Conservation (phyloP, 2,329 filamentous ascomycete species). For the Moelleriella libera region DNA sequence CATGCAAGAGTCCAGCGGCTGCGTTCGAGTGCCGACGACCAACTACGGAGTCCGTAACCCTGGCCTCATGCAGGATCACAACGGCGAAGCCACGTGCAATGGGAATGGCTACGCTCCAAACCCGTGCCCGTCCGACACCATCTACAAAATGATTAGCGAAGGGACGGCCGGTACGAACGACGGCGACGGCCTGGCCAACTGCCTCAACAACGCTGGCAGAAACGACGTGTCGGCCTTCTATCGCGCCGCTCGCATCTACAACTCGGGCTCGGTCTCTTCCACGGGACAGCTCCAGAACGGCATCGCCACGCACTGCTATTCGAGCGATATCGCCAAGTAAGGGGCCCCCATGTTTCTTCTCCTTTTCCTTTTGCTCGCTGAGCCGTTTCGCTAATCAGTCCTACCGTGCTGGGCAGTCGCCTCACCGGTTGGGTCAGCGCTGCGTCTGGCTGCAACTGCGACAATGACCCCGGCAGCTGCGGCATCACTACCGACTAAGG, state of each 20-base stretch:
- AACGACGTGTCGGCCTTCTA: slow-evolving; percentile 20
- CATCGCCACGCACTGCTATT: slow-evolving; percentile 33
- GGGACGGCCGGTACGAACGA: slow-evolving; percentile 24
- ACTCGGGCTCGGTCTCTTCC: slow-evolving; percentile 24
- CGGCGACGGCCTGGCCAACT: slow-evolving; percentile 27
- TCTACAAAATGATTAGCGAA: slow-evolving; percentile 21
- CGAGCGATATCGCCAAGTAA: slow-evolving; percentile 27
- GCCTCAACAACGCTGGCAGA: slow-evolving; percentile 15
- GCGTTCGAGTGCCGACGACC: slow-evolving; percentile 25
- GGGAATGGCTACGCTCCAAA: slow-evolving; percentile 20
- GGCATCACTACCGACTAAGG: slow-evolving; percentile 1
- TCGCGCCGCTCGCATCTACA: slow-evolving; percentile 31
- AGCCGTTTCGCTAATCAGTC: too few relatives aligned
- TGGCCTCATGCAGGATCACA: slow-evolving; percentile 24
- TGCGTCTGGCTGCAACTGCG: slow-evolving; percentile 7
- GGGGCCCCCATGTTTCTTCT: background rate
- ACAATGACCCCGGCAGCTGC: slow-evolving; percentile 7
- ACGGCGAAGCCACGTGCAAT: slow-evolving; percentile 22
- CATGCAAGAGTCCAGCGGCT: slow-evolving; percentile 29
- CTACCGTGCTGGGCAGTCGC: slow-evolving; percentile 3
- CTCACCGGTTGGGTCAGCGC: slow-evolving; percentile 9
- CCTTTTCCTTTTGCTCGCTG: too few relatives aligned
- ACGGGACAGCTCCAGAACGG: slow-evolving; percentile 22
- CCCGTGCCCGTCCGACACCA: slow-evolving; percentile 12
- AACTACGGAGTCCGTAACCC: slow-evolving; percentile 26